A percentile compares a stretch with the other conserved stretches of the same genome.
Conservation (phyloP, 139 green algal species). For the Pseudopediastrum boryanum region DNA sequence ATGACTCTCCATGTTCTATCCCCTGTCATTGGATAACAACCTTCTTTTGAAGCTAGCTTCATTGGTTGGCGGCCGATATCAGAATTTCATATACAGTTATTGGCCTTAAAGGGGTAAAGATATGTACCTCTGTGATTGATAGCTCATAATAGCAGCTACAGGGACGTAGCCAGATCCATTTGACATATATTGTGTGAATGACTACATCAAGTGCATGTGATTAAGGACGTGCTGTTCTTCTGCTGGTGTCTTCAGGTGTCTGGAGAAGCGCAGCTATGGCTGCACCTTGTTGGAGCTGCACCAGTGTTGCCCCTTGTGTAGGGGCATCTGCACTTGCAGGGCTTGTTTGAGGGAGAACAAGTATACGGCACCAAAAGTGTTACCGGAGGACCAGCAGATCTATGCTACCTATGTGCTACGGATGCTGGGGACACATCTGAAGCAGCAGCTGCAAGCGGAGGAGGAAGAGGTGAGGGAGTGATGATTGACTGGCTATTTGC, state of each 20-base stretch:
- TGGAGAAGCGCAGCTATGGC: slow-evolving; percentile 8
- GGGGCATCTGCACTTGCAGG: slow-evolving; percentile 41
- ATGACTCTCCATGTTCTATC: neutral
- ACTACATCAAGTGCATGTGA: neutral
- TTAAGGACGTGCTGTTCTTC: neutral
- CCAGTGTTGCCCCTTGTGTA: neutral
- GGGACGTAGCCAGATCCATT: neutral
- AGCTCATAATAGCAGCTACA: neutral
- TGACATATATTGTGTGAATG: neutral
- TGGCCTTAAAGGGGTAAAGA: no score
- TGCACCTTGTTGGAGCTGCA: neutral
- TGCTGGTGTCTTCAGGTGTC: slow-evolving; percentile 12
- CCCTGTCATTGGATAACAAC: no score
- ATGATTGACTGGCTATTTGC: neutral
- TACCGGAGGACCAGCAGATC: slow-evolving; percentile 8
- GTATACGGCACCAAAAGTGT: neutral
- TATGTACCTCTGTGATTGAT: neutral
- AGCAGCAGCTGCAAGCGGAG: neutral
- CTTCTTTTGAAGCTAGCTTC: no score
- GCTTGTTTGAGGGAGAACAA: slow-evolving; percentile 24
- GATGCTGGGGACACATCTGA: slow-evolving; percentile 1
- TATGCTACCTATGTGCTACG: slow-evolving; percentile 5
- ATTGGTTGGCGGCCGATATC: no score
- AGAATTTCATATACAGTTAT: no score
- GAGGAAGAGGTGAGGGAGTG: slow-evolving; percentile 8